These are phyloP conservation scores for Aspergillus pseudonomiae DNA, from an alignment of 2,329 filamentous ascomycete genomes.

Conservation along the genomic window DNA sequence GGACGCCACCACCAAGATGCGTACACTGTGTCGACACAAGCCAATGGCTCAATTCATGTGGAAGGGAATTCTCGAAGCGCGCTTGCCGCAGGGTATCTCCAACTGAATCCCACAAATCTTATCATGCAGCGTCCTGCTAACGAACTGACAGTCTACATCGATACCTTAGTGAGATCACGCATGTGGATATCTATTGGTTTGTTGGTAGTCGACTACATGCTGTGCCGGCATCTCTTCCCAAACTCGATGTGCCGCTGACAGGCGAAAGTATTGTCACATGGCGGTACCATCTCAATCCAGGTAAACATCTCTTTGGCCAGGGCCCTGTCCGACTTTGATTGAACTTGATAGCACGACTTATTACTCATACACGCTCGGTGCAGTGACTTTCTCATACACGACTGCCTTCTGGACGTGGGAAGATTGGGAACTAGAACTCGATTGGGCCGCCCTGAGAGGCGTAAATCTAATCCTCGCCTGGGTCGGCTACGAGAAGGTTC, in stretches of 20 bases:
- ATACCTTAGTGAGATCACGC: not conserved
- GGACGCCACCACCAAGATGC: not conserved
- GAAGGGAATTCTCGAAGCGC: not conserved
- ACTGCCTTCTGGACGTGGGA: slow-evolving; percentile 56
- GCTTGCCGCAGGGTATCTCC: not conserved
- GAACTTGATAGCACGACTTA: not conserved
- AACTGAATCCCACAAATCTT: not conserved
- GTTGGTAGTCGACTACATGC: not conserved
- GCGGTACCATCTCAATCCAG: slow-evolving; percentile 1
- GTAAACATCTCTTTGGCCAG: not conserved
- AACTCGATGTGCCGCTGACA: not conserved
- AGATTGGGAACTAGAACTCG: slow-evolving; percentile 57
- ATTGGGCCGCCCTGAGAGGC: slow-evolving; percentile 57
- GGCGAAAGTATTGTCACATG: not conserved
- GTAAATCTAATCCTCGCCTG: slow-evolving; percentile 57
- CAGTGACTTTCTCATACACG: slow-evolving; percentile 58
- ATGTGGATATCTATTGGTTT: not conserved
- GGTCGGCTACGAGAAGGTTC: slow-evolving; percentile 56
- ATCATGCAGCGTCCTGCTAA: not conserved
- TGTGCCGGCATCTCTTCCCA: not conserved
- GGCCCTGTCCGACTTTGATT: not conserved
- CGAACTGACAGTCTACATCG: not conserved
- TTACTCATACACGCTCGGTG: not conserved
- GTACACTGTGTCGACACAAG: not conserved
- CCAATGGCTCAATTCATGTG: not conserved